Conservation (phyloP, 805 yeast species). For the Teunomyces pallodes region DNA sequence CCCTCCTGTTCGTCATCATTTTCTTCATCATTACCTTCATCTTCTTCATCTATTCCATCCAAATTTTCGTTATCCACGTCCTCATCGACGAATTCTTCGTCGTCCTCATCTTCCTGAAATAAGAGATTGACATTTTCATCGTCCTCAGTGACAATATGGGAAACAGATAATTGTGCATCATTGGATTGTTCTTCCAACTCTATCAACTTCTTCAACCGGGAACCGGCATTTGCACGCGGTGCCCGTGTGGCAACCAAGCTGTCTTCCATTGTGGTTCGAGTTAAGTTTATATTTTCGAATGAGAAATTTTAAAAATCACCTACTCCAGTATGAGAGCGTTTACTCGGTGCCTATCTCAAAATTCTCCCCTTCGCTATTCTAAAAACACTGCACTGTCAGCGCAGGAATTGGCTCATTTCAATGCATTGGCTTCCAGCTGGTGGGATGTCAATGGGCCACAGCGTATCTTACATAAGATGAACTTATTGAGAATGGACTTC, state of each 20-base stretch:
- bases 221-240: conserved; percentile 88
- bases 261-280: conserved; percentile 32
- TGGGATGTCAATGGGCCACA: conserved; percentile 96
- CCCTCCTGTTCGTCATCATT: conserved; percentile 18
- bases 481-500: conserved; percentile 83
- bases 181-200: conserved; percentile 62
- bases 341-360: neutral
- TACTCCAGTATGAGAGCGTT: neutral
- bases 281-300: neutral
- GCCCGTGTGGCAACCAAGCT: conserved; percentile 71
- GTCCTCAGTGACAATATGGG: conserved; percentile 48
- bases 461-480: conserved; percentile 92
- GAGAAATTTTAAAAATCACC: neutral
- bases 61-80: conserved; percentile 13
- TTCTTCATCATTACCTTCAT: conserved; percentile 32
- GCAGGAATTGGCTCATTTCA: conserved; percentile 76
- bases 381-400: neutral
- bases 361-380: neutral
- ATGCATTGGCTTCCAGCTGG: conserved; percentile 91
- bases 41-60: conserved; percentile 37
- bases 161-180: conserved; percentile 16
- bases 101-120: conserved; percentile 53
- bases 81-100: conserved; percentile 24
- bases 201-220: conserved; percentile 68
- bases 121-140: conserved; percentile 73